These are phyloP conservation scores for Geotrichum aggregatum DNA, from an alignment of 1,139 yeast species.

Conservation along the genomic window DNA sequence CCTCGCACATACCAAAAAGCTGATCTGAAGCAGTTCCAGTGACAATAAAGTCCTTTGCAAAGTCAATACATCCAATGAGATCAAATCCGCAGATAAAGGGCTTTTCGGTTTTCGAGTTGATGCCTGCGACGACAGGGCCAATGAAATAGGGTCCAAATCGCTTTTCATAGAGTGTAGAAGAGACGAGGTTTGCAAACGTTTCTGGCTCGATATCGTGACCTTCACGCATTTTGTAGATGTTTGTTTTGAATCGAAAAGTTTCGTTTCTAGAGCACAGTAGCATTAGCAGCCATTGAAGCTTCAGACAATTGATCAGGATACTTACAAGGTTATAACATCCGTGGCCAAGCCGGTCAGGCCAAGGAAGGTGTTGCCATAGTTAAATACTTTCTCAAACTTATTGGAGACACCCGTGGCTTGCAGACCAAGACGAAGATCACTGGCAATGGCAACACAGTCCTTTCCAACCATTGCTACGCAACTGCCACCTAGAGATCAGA, in stretches of 20 bases:
- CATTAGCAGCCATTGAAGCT: neutral
- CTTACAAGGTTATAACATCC: slow-evolving; percentile 73
- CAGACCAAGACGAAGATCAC: slow-evolving; percentile 88
- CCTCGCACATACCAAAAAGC: slow-evolving; percentile 96
- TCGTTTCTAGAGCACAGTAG: slow-evolving; percentile 44
- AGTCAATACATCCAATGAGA: slow-evolving; percentile 93
- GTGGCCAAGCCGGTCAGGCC: slow-evolving; percentile 95
- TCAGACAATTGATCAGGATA: neutral
- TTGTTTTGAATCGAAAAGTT: slow-evolving; percentile 76
- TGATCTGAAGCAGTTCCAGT: slow-evolving; percentile 96
- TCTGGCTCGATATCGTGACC: slow-evolving; percentile 90
- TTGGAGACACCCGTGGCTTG: slow-evolving; percentile 91
- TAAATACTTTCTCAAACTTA: slow-evolving; percentile 87
- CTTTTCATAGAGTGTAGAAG: slow-evolving; percentile 82
- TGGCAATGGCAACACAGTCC: slow-evolving; percentile 96
- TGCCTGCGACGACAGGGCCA: slow-evolving; percentile 95
- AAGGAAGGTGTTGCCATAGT: slow-evolving; percentile 68
- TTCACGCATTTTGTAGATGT: slow-evolving; percentile 84
- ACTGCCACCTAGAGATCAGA: slow-evolving; percentile 60
- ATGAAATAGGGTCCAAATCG: slow-evolving; percentile 94
- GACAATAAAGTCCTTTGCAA: slow-evolving; percentile 92
- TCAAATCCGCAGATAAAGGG: slow-evolving; percentile 97
- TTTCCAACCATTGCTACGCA: slow-evolving; percentile 99
- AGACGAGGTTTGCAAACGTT: slow-evolving; percentile 87
- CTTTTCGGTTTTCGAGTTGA: slow-evolving; percentile 69